Base-by-base conservation (phyloP, 2,329 filamentous ascomycete genomes). In the Aspergillus chevalieri region DNA sequence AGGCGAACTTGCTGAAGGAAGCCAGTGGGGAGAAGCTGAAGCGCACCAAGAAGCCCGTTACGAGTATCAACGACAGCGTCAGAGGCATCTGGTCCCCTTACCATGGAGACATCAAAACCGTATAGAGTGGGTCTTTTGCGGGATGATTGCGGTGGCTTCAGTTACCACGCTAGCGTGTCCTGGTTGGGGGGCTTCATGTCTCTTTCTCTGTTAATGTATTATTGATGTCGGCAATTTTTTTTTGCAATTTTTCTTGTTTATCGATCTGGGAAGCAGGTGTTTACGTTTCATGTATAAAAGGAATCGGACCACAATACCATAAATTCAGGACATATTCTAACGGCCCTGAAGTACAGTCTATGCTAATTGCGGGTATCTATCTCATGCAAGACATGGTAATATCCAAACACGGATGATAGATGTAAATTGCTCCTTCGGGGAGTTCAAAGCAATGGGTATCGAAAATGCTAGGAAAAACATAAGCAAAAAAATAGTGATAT, bases 1-100 rank as follows among this genome's bases (percentile, higher is more conserved):
- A 96, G 77, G 84, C 68, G n/a, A 73, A 73, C 48, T 61, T 73
- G 21, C 61, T 77, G 49, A 70, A 73, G 57, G 70, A 73, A 49
- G 72, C 73, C 22, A 76, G 71, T 45, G 74, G 73, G 22, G 71
- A 73, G 56, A 75, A 76, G 65, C 55, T 71, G 57, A 80, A 74
- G 71, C 74, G 72, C 54, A 72, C 78, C 47, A 78, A 74, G 60
- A 81, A 80, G 70, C 79, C 79, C 2, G 80, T 85, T 28, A 75
- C 71, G 57, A 83, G 79, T 74, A 60, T 76, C 63, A 84, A 84
- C 58, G 80, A 84, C 71, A 82, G 78, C 65, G 81, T 84, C 8
- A 77, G 82, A 66, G 82, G 82, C 51, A 78, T 84, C 47, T 85
- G 82, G 82, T 79, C 77, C 74, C 80, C 81, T 43, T 80, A 81